phyloP scores from a whole-genome alignment of 768 basidiomycete species.

The Lactarius quietus region DNA sequence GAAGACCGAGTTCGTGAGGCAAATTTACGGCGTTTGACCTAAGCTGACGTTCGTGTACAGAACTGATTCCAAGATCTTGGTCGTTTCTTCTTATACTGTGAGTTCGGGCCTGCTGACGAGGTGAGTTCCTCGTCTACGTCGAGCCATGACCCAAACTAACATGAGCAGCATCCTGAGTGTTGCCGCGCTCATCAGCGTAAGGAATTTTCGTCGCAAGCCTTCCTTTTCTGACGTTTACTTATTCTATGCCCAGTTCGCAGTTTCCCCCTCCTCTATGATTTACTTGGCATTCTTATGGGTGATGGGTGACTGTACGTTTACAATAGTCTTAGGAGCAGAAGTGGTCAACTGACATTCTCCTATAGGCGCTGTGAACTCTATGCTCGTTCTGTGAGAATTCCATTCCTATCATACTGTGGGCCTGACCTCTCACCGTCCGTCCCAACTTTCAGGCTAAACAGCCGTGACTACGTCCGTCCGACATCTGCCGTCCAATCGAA shows the following conservation, averaged over 20 bases:
- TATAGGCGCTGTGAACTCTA: no score
- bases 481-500: no score
- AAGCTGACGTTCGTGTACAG: constrained; percentile 15
- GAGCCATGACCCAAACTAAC: neutral
- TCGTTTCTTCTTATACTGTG: constrained; percentile 30
- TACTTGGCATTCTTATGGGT: no score
- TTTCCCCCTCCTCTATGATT: constrained; percentile 36
- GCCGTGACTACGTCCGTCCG: no score
- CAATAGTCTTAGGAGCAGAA: no score
- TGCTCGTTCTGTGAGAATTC: no score
- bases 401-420: no score
- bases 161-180: constrained; percentile 26
- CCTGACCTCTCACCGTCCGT: no score
- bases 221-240: neutral
- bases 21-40: constrained; percentile 26
- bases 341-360: no score
- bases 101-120: constrained; percentile 30
- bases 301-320: no score
- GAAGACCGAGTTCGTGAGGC: constrained; percentile 46
- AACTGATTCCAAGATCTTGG: constrained; percentile 30
- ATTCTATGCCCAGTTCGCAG: constrained; percentile 21
- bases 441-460: no score
- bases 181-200: constrained; percentile 22
- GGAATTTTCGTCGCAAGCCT: neutral
- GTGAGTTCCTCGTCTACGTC: constrained; percentile 11